Base-by-base conservation (phyloP, 2,329 filamentous ascomycete species). In the Pseudocercospora fijiensis region DNA sequence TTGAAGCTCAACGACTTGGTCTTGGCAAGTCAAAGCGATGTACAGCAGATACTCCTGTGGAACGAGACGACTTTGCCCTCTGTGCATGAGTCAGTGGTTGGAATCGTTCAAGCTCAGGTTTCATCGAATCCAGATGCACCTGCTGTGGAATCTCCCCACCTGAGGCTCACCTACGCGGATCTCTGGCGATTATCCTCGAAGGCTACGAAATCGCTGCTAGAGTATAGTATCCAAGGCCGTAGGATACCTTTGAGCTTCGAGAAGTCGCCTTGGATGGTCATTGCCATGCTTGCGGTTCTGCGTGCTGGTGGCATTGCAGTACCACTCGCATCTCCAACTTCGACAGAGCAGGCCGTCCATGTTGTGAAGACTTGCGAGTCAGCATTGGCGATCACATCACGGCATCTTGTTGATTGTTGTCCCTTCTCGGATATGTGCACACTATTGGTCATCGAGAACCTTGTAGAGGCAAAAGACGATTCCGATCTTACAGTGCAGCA, bases 211-310 rank as follows among this genome's bases (percentile, higher is more conserved):
- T 49, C 22, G 13, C 45, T 49, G 18, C 18, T 13, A 11, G 2
- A 1, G 5, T 49, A 49, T 16, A 16, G 13, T 11, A 9, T 49
- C 1, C 45, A 24, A 3, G 45, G 9, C 20, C 6, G 9, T 8
- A 43, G 55, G 13, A 74, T 79, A 0, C 76, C 77, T 4, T 72
- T 76, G 2, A 76, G 75, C 58, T 77, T 78, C 52, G 76, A 78
- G 53, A 78, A 78, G 67, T 77, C 75, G 30, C 61, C 65, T 5
- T 78, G 73, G 60, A 72, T 73, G 0, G 65, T 77, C 5, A 69
- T 79, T 16, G 72, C 75, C 1, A 75, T 78, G 72, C 69, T 79
- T 6, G 74, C 75, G 3, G 72, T 78, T 7, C 69, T 78, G 33
- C 77, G 77, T 62, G 73, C 76, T 20, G 77, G 77, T 18, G 77